Base-by-base conservation (phyloP, 2,329 filamentous ascomycete genomes). In the Epichloe brachyelytri region DNA sequence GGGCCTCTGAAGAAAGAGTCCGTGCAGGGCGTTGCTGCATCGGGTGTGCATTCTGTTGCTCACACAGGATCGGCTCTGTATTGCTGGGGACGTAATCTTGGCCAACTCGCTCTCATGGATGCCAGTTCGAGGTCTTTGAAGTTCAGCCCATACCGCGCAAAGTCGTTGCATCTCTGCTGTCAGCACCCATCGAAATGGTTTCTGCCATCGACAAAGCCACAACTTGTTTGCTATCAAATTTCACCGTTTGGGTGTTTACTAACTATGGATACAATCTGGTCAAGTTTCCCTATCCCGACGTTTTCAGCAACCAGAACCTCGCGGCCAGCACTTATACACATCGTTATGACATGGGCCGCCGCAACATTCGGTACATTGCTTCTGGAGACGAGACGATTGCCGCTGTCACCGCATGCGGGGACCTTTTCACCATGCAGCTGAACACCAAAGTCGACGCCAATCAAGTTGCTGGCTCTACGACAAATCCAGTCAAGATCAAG, bases 201-300 rank as follows among this genome's bases (percentile, higher is more conserved):
- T 86, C 87, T 0, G 91, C 90, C 3, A 95, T 94, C 53, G 91
- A 97, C 62, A 84, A 83, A 57, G 93, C 93, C 6, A 96, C 93
- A 0, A 83, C 85, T 1, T 85, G 89, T 55, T 70, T 98, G 30
- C 77, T 98, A 3, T 85, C 89, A 46, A 95, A 89, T 58, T 83
- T 86, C 58, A 88, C 89, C 19, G 88, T 97, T 10, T 94, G 86
- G 75, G 84, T 98, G 0, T 95, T 98, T 60, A 91, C 89, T 1
- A 94, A 94, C 58, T 97, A 95, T 61, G 91, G 91, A 4, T 97
- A 95, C 63, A 88, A 89, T n/a, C 87, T 88, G 56, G 76, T 97
- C 50, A 82, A 81, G 44, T 95, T 97, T 56, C 86, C 88, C 0
- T 72, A 87, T 36, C 71, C 73, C 1, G 86, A 90, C 56, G 78